Percentiles rank a stretch among this genome's conserved stretches.
These are phyloP conservation scores for Lichina pygmaea DNA, from an alignment of 495 filamentous ascomycete genomes.

Conservation along the genomic window DNA sequence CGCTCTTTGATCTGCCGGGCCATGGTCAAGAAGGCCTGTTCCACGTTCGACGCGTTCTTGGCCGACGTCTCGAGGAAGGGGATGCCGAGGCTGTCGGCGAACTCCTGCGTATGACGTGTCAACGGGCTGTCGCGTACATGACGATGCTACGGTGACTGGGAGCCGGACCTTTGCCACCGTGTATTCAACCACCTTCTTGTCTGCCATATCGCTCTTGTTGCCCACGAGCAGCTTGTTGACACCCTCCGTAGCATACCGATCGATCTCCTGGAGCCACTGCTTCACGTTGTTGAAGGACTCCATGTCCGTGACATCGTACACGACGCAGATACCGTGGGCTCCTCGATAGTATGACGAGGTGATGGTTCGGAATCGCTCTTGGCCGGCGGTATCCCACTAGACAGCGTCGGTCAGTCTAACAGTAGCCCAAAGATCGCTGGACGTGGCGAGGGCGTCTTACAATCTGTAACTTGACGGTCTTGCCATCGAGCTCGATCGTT, in stretches of 20 bases:
- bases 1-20: constrained; percentile 98
- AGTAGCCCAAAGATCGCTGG: background rate
- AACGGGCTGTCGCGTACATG: too few species aligned
- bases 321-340: constrained; percentile 96
- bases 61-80: constrained; percentile 98
- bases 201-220: constrained; percentile 99
- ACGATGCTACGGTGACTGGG: background rate
- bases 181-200: constrained; percentile 99
- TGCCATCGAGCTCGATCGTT: constrained; percentile 95
- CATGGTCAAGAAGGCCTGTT: constrained; percentile 99
- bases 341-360: constrained; percentile 98
- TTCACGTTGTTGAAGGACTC: constrained; percentile 99
- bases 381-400: constrained; percentile 96
- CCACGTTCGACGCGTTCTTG: constrained; percentile 97
- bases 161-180: constrained; percentile 78
- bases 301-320: constrained; percentile 99
- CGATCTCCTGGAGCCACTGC: constrained; percentile 99
- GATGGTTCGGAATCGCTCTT: constrained; percentile 98
- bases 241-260: constrained; percentile 93
- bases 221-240: constrained; percentile 98
- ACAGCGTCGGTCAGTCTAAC: background rate
- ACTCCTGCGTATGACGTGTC: constrained; percentile 34
- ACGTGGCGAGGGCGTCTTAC: constrained; percentile 23
- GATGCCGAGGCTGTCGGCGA: constrained; percentile 94
- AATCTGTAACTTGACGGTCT: constrained; percentile 98